These are phyloP conservation scores for Saitozyma podzolica DNA, from an alignment of 768 basidiomycete species.

Conservation along the genomic window DNA sequence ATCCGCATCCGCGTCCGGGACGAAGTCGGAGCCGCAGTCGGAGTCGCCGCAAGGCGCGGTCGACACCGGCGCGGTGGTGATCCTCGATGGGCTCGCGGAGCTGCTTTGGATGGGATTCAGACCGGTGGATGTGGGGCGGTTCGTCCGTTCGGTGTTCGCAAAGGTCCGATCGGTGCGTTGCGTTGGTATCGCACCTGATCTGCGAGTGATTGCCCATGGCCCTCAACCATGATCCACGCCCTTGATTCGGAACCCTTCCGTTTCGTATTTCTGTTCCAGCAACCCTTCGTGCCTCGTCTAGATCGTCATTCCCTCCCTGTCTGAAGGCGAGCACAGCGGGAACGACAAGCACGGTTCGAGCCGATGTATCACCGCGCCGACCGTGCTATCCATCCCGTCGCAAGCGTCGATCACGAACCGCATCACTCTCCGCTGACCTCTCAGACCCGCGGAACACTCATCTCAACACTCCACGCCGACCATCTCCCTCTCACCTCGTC, in stretches of 20 bases:
- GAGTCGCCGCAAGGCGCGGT: background rate
- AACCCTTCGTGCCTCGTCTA: too few relatives aligned
- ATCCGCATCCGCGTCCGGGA: too few relatives aligned
- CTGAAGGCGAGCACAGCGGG: too few relatives aligned
- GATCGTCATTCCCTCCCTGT: too few relatives aligned
- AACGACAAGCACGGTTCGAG: too few relatives aligned
- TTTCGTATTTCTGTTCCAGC: too few relatives aligned
- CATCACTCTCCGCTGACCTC: background rate
- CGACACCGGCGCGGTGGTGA: constrained; percentile 22
- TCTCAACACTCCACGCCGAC: constrained; percentile 46
- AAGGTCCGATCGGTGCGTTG: constrained; percentile 19
- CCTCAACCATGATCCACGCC: background rate
- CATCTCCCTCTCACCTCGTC: constrained; percentile 26
- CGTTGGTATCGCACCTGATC: background rate
- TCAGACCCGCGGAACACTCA: constrained; percentile 25
- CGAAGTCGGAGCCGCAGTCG: background rate
- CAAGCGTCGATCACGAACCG: background rate
- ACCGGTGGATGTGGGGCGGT: constrained; percentile 21
- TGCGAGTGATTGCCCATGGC: background rate
- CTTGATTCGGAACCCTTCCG: background rate
- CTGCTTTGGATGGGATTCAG: constrained; percentile 36
- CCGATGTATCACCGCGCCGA: background rate
- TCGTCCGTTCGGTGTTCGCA: constrained; percentile 36
- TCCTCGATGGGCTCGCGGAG: constrained; percentile 44
- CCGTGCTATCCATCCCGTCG: background rate